Evolutionary conservation across 2,329 filamentous ascomycete species (phyloP).

Genomic region (Fusarium kyushuense): DNA sequence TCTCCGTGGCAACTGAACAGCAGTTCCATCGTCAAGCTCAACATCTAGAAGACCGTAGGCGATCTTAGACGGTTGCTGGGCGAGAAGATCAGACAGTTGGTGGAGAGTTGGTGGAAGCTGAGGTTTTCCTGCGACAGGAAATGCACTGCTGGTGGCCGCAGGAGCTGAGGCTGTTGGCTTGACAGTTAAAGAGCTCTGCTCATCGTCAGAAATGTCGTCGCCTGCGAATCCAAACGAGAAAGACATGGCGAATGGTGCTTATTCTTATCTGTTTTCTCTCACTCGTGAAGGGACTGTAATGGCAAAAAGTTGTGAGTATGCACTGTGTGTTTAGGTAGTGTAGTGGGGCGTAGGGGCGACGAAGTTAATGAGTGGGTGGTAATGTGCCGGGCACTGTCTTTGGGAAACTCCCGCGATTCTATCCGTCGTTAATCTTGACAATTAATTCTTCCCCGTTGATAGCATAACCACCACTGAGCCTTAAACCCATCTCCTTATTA

Average conservation of each 20-base stretch:
- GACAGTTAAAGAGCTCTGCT: slow-evolving; percentile 46
- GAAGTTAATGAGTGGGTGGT: neutral
- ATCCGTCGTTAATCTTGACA: slow-evolving; percentile 17
- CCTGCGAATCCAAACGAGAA: slow-evolving; percentile 73
- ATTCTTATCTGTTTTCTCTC: neutral
- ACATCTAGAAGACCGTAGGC: slow-evolving; percentile 74
- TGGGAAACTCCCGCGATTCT: slow-evolving; percentile 29
- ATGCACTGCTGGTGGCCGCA: slow-evolving; percentile 57
- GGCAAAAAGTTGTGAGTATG: slow-evolving; percentile 41
- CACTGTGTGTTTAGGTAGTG: slow-evolving; percentile 46
- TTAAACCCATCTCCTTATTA: neutral
- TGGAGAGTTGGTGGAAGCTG: slow-evolving; percentile 68
- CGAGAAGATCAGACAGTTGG: slow-evolving; percentile 63
- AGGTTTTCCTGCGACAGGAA: slow-evolving; percentile 71
- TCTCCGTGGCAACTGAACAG: slow-evolving; percentile 72
- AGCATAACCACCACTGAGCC: neutral
- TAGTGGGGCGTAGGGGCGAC: slow-evolving; percentile 39
- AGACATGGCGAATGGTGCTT: slow-evolving; percentile 52
- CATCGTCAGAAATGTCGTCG: slow-evolving; percentile 69
- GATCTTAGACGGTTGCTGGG: slow-evolving; percentile 76
- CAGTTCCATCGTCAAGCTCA: slow-evolving; percentile 65
- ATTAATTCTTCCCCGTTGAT: slow-evolving; percentile 1
- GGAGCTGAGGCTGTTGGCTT: slow-evolving; percentile 42
- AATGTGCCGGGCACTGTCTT: slow-evolving; percentile 37
- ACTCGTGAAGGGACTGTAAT: neutral